phyloP scores from a whole-genome alignment of 495 filamentous ascomycete genomes.

The Paragyromitra xinjiangensis region DNA sequence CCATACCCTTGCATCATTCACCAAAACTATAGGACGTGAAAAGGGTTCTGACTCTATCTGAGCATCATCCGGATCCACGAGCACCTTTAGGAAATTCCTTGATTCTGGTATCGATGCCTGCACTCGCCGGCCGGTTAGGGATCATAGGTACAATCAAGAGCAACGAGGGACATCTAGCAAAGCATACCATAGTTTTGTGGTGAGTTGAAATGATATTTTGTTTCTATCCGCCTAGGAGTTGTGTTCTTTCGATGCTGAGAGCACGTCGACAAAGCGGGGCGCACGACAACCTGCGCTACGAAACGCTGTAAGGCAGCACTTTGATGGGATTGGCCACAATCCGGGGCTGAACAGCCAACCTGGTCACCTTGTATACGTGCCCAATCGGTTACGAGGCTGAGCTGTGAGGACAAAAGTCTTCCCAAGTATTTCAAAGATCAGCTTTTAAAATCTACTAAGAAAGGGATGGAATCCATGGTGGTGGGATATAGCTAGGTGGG shows the following conservation, averaged over 20 bases:
- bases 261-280: neutral
- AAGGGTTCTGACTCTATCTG: conserved; percentile 6
- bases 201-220: neutral
- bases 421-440: neutral
- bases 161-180: neutral
- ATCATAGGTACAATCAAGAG: neutral
- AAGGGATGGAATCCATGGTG: neutral
- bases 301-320: neutral
- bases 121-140: neutral
- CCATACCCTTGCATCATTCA: neutral
- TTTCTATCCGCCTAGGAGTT: neutral
- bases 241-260: neutral
- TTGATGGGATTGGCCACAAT: neutral
- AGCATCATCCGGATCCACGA: neutral
- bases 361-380: neutral
- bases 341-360: no score
- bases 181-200: neutral
- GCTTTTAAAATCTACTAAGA: neutral
- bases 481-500: neutral
- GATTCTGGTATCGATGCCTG: neutral
- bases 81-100: conserved; percentile 8
- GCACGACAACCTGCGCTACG: neutral
- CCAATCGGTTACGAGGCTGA: neutral
- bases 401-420: neutral
- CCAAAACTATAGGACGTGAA: neutral